Evolutionary conservation across 2,329 filamentous ascomycete species (phyloP), one percentile per base, ranked within the genome.

Genomic region (Westerdykella aurantiaca): DNA sequence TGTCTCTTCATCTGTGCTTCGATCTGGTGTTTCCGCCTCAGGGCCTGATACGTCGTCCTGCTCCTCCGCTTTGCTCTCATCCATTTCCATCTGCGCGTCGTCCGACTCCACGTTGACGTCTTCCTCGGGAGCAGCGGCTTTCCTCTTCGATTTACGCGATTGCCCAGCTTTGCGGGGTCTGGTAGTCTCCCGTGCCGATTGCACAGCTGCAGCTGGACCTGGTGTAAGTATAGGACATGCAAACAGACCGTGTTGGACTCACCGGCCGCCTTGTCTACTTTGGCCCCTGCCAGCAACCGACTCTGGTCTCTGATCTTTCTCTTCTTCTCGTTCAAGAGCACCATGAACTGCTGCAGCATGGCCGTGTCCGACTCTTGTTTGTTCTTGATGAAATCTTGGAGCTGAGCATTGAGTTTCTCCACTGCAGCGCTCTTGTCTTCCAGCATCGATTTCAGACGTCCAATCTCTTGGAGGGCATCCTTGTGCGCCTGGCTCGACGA

Each of bases 281-380:
- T 80, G 59, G 78, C 77, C 23, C 70, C 67, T 13, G 72, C 71
- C 18, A 88, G 66, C 16, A 85, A 66, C 33, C 78, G 75, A 55
- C 85, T 81, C 66, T 88, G 85, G 55, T 88, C 79, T 35, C 86
- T 71, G 39, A 90, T 89, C 67, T 86, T 89, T 41, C 83, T 71
- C 66, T 90, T 90, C 70, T 91, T 91, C 62, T 85, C 80, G 54
- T 90, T 90, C 1, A 90, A 69, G 2, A 91, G 70, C 43, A 79
- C 72, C 43, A 79, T 76, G 54, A 88, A 88, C 60, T 87, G 88
- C 47, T 79, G 77, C 1, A 90, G 67, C 44, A 90, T 68, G 14
- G 76, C 74, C 1, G 75, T 74, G 64, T 90, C 85, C 49, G 87
- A 77, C 14, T 79, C 77, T 38, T 78, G 73, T 60, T 89, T 89